phyloP scores from a whole-genome alignment of 2,329 filamentous ascomycete genomes.

The Pseudogymnoascus sp. region DNA sequence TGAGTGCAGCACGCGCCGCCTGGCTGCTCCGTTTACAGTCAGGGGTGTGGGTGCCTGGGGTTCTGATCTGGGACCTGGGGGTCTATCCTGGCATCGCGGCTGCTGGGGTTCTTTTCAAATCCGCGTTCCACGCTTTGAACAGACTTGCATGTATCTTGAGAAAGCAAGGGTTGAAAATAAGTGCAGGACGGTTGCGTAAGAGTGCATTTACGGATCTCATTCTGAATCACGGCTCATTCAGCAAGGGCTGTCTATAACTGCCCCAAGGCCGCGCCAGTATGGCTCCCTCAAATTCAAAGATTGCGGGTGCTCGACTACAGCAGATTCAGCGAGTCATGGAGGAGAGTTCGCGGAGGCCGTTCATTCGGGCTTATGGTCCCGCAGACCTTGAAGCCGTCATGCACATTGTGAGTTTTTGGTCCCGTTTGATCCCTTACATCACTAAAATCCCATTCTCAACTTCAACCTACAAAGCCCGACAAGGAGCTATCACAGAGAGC shows the following conservation, averaged over 20 bases:
- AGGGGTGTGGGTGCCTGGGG: neutral
- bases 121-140: neutral
- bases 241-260: constrained; percentile 4
- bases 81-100: constrained; percentile 5
- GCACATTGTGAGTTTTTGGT: neutral
- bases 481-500: neutral
- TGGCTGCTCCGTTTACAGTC: neutral
- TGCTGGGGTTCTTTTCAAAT: constrained; percentile 3
- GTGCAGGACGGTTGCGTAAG: constrained; percentile 8
- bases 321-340: constrained; percentile 3
- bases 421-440: neutral
- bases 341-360: neutral
- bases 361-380: neutral
- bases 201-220: neutral
- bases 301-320: neutral
- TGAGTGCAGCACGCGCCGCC: neutral
- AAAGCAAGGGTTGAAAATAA: neutral
- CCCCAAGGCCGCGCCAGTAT: constrained; percentile 6
- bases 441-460: neutral
- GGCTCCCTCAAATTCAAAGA: constrained; percentile 7
- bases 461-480: neutral
- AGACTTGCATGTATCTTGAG: neutral
- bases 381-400: neutral
- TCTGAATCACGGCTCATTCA: constrained; percentile 6
- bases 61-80: neutral